These are phyloP conservation scores for Agapanthus africanus DNA, from an alignment of 106 monocot genomes.

Conservation along the genomic window DNA sequence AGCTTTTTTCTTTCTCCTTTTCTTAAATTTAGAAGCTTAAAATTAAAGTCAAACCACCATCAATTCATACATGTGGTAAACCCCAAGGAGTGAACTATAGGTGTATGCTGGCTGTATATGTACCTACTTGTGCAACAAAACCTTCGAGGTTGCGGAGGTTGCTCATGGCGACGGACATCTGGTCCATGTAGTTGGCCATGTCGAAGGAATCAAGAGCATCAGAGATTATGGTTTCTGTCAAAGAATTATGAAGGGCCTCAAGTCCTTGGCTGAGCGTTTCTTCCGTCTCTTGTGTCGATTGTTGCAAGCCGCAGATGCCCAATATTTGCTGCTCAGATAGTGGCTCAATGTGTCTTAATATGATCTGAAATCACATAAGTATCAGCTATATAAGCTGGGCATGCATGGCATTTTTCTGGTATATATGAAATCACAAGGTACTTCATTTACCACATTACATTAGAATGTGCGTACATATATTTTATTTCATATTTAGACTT, in stretches of 20 bases:
- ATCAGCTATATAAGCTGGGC: no score
- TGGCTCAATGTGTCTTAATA: conserved; percentile 65
- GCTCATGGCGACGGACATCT: conserved; percentile 81
- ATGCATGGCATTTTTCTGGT: no score
- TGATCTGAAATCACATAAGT: conserved; percentile 29
- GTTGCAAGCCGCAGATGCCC: conserved; percentile 59
- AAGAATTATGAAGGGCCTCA: conserved; percentile 67
- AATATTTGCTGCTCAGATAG: conserved; percentile 81
- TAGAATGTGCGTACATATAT: no score
- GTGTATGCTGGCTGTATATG: no score
- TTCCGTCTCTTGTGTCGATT: conserved; percentile 77
- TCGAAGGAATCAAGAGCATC: conserved; percentile 59
- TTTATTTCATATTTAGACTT: no score
- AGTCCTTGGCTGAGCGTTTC: conserved; percentile 88
- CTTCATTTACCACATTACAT: no score
- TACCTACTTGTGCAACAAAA: conserved; percentile 85
- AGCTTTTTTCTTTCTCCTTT: no score
- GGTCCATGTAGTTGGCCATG: conserved; percentile 92
- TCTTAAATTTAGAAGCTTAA: no score
- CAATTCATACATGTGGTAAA: no score
- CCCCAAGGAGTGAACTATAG: no score
- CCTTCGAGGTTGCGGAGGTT: conserved; percentile 79
- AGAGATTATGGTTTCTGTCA: conserved; percentile 64
- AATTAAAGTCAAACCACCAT: no score
- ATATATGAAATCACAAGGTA: no score